Percentiles rank a stretch among this genome's conserved stretches.
Conservation (phyloP, 2,329 filamentous ascomycete genomes). For the Paecilomyces fulvus region DNA sequence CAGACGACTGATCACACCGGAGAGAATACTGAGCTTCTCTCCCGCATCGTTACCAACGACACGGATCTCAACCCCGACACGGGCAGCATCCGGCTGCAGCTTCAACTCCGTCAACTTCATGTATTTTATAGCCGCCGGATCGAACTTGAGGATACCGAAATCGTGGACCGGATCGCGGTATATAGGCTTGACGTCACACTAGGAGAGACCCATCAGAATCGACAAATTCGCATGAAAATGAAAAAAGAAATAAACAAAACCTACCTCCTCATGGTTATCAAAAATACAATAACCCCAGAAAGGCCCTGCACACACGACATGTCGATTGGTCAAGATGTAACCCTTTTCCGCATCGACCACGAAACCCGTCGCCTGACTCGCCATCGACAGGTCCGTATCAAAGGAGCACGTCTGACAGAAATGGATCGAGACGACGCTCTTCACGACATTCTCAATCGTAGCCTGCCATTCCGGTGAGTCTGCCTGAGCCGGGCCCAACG, state of each 20-base stretch:
- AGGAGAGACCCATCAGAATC: constrained; percentile 15
- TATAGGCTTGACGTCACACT: constrained; percentile 91
- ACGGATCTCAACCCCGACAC: constrained; percentile 85
- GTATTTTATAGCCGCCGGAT: constrained; percentile 93
- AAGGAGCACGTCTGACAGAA: constrained; percentile 98
- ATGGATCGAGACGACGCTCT: constrained; percentile 95
- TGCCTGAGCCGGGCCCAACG: constrained; percentile 41
- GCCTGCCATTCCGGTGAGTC: constrained; percentile 88
- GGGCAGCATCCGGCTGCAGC: constrained; percentile 75
- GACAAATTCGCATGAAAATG: neutral
- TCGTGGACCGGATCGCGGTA: constrained; percentile 98
- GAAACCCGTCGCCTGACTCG: constrained; percentile 94
- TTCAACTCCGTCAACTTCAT: constrained; percentile 78
- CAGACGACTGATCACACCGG: constrained; percentile 90
- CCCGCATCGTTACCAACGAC: constrained; percentile 98
- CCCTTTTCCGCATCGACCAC: constrained; percentile 92
- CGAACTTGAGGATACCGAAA: constrained; percentile 93
- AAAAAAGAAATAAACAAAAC: constrained; percentile 7
- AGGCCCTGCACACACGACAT: constrained; percentile 89
- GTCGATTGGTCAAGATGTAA: constrained; percentile 79
- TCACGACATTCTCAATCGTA: constrained; percentile 87
- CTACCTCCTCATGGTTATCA: constrained; percentile 84
- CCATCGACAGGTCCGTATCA: constrained; percentile 89
- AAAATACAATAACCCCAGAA: constrained; percentile 99
- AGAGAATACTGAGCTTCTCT: constrained; percentile 95